Evolutionary conservation across 2,329 filamentous ascomycete species (phyloP).

Genomic region (Aspergillus floridensis): DNA sequence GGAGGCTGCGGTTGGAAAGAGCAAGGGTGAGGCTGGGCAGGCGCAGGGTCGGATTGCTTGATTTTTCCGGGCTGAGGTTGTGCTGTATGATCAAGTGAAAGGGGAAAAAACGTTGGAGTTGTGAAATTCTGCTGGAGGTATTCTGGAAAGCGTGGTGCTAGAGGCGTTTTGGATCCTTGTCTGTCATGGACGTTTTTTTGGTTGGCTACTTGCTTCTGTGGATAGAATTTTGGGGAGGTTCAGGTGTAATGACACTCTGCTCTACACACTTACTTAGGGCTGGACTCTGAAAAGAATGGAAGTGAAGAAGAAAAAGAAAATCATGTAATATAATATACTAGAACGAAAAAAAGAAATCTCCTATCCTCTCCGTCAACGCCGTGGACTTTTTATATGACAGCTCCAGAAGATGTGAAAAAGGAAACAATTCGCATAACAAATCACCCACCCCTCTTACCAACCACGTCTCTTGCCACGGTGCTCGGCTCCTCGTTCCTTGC

Average conservation of each 20-base stretch:
- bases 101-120: too few relatives aligned
- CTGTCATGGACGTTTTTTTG: background rate
- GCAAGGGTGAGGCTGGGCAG: background rate
- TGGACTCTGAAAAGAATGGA: constrained; percentile 1
- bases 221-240: too few relatives aligned
- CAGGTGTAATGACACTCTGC: background rate
- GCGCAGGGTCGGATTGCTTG: background rate
- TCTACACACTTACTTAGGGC: constrained; percentile 16
- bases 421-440: too few relatives aligned
- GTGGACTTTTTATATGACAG: constrained; percentile 14
- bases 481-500: constrained; percentile 74
- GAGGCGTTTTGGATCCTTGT: background rate
- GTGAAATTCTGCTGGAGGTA: too few relatives aligned
- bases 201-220: background rate
- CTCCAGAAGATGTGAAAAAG: constrained; percentile 9
- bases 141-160: background rate
- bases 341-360: constrained; percentile 7
- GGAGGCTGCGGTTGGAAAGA: background rate
- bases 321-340: constrained; percentile 4
- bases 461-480: constrained; percentile 69
- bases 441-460: constrained; percentile 50
- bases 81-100: too few relatives aligned
- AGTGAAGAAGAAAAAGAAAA: background rate
- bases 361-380: constrained; percentile 22
- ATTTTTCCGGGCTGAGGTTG: background rate